phyloP scores from a whole-genome alignment of 176 grass and related monocot genomes.

The Oryza meyeriana region DNA sequence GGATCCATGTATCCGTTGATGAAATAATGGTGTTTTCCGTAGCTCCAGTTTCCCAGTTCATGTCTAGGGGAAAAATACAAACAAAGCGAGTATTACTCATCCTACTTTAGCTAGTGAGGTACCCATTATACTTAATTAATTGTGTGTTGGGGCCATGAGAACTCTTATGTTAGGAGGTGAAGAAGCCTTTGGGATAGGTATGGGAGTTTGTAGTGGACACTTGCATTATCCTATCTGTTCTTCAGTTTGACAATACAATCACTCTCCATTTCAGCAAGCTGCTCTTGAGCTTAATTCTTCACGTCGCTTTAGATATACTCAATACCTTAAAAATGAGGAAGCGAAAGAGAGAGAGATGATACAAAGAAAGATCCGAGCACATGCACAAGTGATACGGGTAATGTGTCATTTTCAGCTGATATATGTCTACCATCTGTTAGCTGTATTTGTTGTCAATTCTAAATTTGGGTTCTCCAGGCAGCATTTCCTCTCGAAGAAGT shows the following conservation, averaged over 20 bases:
- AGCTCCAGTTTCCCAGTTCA: neutral
- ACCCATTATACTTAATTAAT: neutral
- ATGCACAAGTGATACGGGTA: conserved; percentile 89
- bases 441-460: no score
- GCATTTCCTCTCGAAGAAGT: conserved; percentile 82
- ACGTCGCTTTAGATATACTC: conserved; percentile 67
- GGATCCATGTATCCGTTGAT: neutral
- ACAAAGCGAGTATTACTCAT: neutral
- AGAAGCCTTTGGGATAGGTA: neutral
- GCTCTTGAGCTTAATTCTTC: conserved; percentile 80
- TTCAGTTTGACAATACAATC: conserved; percentile 26
- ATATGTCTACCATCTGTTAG: neutral
- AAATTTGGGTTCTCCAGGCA: conserved; percentile 58
- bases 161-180: neutral
- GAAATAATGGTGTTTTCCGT: neutral
- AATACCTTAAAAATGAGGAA: conserved; percentile 73
- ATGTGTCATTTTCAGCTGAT: conserved; percentile 8
- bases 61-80: neutral
- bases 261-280: conserved; percentile 59
- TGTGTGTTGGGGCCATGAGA: neutral
- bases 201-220: neutral
- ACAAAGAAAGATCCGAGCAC: conserved; percentile 58
- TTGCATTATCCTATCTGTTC: neutral
- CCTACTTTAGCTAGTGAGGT: neutral
- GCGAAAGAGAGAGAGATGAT: conserved; percentile 46